phyloP scores from a whole-genome alignment of 352 stramenopile genomes.

The Phytophthora brassicae region DNA sequence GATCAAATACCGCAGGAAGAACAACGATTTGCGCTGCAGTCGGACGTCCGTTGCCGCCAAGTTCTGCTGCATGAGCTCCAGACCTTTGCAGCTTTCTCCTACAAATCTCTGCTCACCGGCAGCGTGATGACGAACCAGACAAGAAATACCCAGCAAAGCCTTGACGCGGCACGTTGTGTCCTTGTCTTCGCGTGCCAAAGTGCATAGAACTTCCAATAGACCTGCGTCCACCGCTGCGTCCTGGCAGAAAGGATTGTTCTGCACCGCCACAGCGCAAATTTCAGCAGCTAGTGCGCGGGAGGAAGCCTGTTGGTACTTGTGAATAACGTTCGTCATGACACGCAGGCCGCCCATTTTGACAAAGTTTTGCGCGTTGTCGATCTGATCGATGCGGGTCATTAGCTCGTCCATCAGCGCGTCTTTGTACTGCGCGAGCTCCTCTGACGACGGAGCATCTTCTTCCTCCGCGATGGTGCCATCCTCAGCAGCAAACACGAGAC shows the following conservation, averaged over 20 bases:
- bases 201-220: constrained; percentile 70
- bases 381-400: constrained; percentile 84
- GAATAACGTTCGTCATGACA: constrained; percentile 62
- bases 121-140: constrained; percentile 74
- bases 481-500: constrained; percentile 57
- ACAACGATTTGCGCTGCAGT: constrained; percentile 81
- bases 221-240: constrained; percentile 63
- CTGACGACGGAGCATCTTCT: constrained; percentile 39
- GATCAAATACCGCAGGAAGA: constrained; percentile 83
- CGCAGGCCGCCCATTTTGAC: constrained; percentile 79
- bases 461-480: constrained; percentile 42
- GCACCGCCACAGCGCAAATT: constrained; percentile 78
- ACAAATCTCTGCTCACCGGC: constrained; percentile 66
- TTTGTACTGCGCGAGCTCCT: constrained; percentile 82
- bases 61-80: constrained; percentile 59
- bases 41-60: constrained; percentile 58
- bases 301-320: constrained; percentile 46
- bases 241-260: constrained; percentile 88
- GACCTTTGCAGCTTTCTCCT: constrained; percentile 51
- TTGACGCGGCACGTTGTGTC: constrained; percentile 78
- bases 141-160: constrained; percentile 80
- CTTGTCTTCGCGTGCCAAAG: constrained; percentile 51
- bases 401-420: constrained; percentile 83
- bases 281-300: constrained; percentile 73
- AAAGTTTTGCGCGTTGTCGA: constrained; percentile 89